Base-by-base conservation (phyloP, 805 yeast species). In the Wickerhamomyces bovis region DNA sequence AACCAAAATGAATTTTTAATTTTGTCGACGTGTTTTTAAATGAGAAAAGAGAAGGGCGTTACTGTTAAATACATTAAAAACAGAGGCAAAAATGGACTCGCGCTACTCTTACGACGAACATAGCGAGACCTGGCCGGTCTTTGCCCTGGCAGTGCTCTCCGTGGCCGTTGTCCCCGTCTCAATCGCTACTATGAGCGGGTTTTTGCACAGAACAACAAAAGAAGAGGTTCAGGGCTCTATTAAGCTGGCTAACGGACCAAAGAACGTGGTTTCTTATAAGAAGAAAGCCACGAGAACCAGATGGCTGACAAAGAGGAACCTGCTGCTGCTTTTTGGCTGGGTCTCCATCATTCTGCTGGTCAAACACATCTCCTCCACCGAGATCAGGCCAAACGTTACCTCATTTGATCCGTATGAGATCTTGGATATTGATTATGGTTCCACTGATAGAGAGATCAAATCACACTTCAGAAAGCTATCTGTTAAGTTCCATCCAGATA, bases 401-500 rank as follows among this genome's bases (percentile, higher is more conserved):
- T 66, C 76, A 21, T 94, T 92, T 66, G 98, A 94, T 68, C 99
- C 99, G 1, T 92, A 90, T 72, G 86, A 83, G 49, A 78, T 94
- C 49, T 75, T 94, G 56, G 95, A 85, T 33, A 73, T 92, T 31
- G 73, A 85, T 20, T 73, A 75, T 39, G 71, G 82, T 31, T 80
- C 97, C 10, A 60, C 78, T 11, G 96, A 86, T 43, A 80, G 78
- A 58, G 89, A 84, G 46, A 78, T 94, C 66, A 89, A 86, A 64
- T 72, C 86, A 42, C 83, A 83, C 22, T 94, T 87, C 69, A 81
- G 96, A 68, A 88, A 88, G 68, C 75, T 94, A 44, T 87, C 98
- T 3, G 70, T 92, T 57, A 85, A 83, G 60, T 85, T 76, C 67
- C 99, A 94, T 64, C 99, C 99, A 3, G 99, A 94, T 68, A 94